Percentiles rank a stretch among this genome's conserved stretches.
Conservation (phyloP, 2,329 filamentous ascomycete species). For the Xylaria sp. region DNA sequence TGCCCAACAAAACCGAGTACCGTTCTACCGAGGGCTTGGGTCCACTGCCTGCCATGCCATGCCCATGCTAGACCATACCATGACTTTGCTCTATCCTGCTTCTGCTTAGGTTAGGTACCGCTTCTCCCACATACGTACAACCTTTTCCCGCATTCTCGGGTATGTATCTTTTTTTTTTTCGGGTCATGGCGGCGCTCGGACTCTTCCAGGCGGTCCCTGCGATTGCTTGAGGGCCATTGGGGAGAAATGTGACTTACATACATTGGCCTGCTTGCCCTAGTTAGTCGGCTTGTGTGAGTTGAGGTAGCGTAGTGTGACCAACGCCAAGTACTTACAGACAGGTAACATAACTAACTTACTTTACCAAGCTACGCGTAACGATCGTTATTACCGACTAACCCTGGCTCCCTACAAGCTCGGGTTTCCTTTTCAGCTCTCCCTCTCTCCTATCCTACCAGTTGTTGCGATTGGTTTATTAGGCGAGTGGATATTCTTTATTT, state of each 20-base stretch:
- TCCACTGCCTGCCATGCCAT: too few relatives aligned
- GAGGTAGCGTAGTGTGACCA: too few relatives aligned
- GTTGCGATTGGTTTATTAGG: not conserved
- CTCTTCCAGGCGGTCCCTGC: constrained; percentile 6
- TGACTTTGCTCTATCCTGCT: too few relatives aligned
- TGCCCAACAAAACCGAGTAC: not conserved
- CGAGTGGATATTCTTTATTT: not conserved
- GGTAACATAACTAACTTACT: too few relatives aligned
- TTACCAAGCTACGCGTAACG: too few relatives aligned
- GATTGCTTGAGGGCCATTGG: not conserved
- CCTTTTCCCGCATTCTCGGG: not conserved
- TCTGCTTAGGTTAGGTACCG: too few relatives aligned
- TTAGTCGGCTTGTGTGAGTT: too few relatives aligned
- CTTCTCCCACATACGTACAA: not conserved
- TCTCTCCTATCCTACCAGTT: not conserved
- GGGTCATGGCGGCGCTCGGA: constrained; percentile 18
- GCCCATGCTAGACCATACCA: too few relatives aligned
- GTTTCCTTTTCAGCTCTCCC: not conserved
- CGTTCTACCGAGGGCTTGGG: not conserved
- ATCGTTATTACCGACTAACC: too few relatives aligned
- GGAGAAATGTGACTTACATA: not conserved
- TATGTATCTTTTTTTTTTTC: not conserved
- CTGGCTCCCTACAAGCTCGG: too few relatives aligned
- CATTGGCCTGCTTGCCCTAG: not conserved
- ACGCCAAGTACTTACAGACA: too few relatives aligned